phyloP scores from a whole-genome alignment of 2,329 filamentous ascomycete species.

The Hirsutella minnesotensis region DNA sequence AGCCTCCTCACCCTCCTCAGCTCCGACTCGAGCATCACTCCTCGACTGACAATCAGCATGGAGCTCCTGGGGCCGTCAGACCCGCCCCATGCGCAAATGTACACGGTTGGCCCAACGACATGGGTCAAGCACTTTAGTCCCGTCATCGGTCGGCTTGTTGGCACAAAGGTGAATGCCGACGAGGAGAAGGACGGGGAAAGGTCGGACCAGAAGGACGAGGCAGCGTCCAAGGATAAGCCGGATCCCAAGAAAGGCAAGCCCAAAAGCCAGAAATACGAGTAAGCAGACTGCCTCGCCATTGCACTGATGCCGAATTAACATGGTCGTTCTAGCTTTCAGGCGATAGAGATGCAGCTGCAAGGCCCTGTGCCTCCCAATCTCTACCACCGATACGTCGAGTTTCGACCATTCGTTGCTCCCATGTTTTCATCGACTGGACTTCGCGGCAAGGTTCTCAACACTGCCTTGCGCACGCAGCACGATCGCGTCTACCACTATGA shows the following conservation, averaged over 20 bases:
- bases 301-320: neutral
- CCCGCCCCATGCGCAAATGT: conserved; percentile 55
- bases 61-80: conserved; percentile 68
- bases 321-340: conserved; percentile 58
- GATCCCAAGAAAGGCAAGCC: conserved; percentile 27
- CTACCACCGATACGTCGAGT: conserved; percentile 90
- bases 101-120: conserved; percentile 63
- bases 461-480: conserved; percentile 83
- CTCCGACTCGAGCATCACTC: conserved; percentile 53
- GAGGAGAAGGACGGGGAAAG: conserved; percentile 29
- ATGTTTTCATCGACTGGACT: conserved; percentile 77
- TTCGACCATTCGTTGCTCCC: conserved; percentile 75
- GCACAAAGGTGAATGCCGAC: conserved; percentile 55
- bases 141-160: conserved; percentile 71
- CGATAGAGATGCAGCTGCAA: conserved; percentile 76
- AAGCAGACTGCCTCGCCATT: conserved; percentile 5
- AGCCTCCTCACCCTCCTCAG: conserved; percentile 53
- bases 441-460: conserved; percentile 68
- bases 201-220: neutral
- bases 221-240: neutral
- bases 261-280: conserved; percentile 65
- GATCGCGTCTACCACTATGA: conserved; percentile 82
- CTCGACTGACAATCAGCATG: conserved; percentile 59
- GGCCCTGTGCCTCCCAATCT: conserved; percentile 71
- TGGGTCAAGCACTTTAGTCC: conserved; percentile 84